Evolutionary conservation across 169 alveolate species (phyloP).

Genomic region (Babesia ovis): DNA sequence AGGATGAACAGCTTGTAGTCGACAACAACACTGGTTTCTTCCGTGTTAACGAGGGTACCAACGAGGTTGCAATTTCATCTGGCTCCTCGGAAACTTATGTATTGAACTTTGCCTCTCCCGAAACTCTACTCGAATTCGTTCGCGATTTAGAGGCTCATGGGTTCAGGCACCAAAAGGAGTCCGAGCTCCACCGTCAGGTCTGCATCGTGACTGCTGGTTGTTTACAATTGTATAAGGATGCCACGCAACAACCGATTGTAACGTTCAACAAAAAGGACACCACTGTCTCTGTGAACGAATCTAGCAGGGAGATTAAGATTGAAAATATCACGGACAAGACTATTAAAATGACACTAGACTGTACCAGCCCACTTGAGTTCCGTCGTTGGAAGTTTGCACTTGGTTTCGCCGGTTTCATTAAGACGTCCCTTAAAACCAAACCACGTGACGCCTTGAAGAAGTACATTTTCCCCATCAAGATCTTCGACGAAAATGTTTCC

Average conservation of each 20-base stretch:
- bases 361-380: slow-evolving; percentile 70
- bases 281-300: slow-evolving; percentile 65
- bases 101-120: slow-evolving; percentile 10
- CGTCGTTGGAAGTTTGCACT: slow-evolving; percentile 77
- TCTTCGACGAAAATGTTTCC: slow-evolving; percentile 56
- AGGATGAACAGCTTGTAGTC: slow-evolving; percentile 31
- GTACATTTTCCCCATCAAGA: slow-evolving; percentile 75
- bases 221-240: slow-evolving; percentile 63
- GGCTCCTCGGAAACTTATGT: slow-evolving; percentile 32
- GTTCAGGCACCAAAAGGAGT: slow-evolving; percentile 6
- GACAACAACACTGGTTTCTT: neutral
- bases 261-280: slow-evolving; percentile 63
- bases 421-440: slow-evolving; percentile 20
- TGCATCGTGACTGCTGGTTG: slow-evolving; percentile 73
- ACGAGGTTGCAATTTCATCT: slow-evolving; percentile 47
- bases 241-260: slow-evolving; percentile 69
- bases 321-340: slow-evolving; percentile 25
- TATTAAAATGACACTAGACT: slow-evolving; percentile 68
- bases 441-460: slow-evolving; percentile 59
- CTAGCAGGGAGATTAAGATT: slow-evolving; percentile 59
- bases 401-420: slow-evolving; percentile 74
- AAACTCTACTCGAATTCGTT: slow-evolving; percentile 8
- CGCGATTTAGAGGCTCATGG: slow-evolving; percentile 45
- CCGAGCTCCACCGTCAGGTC: slow-evolving; percentile 41
- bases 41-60: slow-evolving; percentile 28